Evolutionary conservation across 2,329 filamentous ascomycete species (phyloP).

Genomic region (Aspergillus luchuensis): DNA sequence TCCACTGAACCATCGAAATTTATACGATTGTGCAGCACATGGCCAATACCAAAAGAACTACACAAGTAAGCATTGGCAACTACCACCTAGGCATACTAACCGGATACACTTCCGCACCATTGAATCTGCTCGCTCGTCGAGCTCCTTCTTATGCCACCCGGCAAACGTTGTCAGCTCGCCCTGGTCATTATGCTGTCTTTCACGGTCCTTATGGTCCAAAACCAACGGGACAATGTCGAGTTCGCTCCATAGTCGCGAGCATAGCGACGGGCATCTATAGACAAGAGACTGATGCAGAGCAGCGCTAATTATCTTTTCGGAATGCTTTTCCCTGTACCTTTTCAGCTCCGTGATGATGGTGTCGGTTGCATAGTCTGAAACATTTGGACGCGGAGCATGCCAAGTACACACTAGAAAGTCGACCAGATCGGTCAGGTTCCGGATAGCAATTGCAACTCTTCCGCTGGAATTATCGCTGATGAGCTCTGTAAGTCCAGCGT

Average conservation of each 20-base stretch:
- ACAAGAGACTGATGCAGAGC: constrained; percentile 63
- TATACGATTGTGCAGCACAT: constrained; percentile 64
- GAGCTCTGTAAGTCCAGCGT: constrained; percentile 3
- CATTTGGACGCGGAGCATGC: constrained; percentile 30
- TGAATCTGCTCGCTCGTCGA: constrained; percentile 77
- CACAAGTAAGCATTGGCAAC: background rate
- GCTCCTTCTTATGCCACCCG: constrained; percentile 54
- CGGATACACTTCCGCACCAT: constrained; percentile 74
- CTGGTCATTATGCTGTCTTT: background rate
- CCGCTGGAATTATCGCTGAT: background rate
- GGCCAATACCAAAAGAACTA: constrained; percentile 70
- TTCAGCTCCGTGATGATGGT: constrained; percentile 59
- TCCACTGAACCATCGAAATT: constrained; percentile 67
- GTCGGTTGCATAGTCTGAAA: constrained; percentile 56
- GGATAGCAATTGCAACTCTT: constrained; percentile 62
- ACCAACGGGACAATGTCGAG: constrained; percentile 72
- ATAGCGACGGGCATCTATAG: constrained; percentile 63
- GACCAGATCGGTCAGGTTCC: constrained; percentile 70
- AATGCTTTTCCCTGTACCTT: constrained; percentile 63
- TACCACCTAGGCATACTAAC: constrained; percentile 39
- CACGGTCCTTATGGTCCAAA: constrained; percentile 38
- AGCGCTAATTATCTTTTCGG: constrained; percentile 71
- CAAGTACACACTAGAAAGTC: constrained; percentile 67
- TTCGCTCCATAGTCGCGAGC: constrained; percentile 70
- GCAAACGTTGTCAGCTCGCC: constrained; percentile 26